These are phyloP conservation scores for Colletotrichum lupini DNA, from an alignment of 2,329 filamentous ascomycete species.

Conservation along the genomic window DNA sequence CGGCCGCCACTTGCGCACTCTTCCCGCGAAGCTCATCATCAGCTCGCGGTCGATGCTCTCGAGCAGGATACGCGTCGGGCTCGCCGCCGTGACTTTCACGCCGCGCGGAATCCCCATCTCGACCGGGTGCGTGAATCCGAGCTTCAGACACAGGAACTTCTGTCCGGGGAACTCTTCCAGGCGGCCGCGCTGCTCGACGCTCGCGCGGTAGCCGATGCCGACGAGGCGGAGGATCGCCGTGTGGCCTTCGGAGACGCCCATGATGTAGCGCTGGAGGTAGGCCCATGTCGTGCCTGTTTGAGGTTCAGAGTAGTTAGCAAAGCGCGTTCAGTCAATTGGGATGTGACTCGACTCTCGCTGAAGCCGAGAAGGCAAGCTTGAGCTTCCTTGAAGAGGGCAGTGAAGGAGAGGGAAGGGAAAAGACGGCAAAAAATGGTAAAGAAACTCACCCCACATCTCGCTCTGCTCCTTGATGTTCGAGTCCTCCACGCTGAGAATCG, in stretches of 20 bases:
- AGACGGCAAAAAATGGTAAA: background rate
- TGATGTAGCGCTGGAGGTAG: constrained; percentile 89
- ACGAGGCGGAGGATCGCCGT: constrained; percentile 92
- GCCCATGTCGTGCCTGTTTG: constrained; percentile 84
- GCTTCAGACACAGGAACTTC: constrained; percentile 91
- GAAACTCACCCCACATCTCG: constrained; percentile 89
- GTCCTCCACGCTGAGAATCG: constrained; percentile 77
- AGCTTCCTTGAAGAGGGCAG: background rate
- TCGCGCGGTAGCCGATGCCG: constrained; percentile 94
- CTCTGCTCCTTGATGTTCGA: constrained; percentile 77
- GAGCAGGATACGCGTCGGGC: constrained; percentile 90
- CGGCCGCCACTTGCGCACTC: constrained; percentile 86
- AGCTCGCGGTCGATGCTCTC: constrained; percentile 89
- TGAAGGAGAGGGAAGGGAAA: background rate
- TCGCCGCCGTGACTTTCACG: constrained; percentile 86
- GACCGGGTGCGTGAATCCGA: constrained; percentile 96
- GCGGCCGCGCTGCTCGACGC: constrained; percentile 79
- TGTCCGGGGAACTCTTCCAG: constrained; percentile 84
- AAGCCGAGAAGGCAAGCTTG: background rate
- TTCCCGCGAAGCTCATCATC: constrained; percentile 90
- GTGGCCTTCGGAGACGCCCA: constrained; percentile 96
- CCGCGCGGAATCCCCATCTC: constrained; percentile 87
- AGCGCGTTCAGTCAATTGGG: background rate
- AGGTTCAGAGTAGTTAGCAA: constrained; percentile 37
- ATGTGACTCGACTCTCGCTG: background rate